phyloP scores from a whole-genome alignment of 1,284 basidiomycete species.

The Rhizopogon parksii region DNA sequence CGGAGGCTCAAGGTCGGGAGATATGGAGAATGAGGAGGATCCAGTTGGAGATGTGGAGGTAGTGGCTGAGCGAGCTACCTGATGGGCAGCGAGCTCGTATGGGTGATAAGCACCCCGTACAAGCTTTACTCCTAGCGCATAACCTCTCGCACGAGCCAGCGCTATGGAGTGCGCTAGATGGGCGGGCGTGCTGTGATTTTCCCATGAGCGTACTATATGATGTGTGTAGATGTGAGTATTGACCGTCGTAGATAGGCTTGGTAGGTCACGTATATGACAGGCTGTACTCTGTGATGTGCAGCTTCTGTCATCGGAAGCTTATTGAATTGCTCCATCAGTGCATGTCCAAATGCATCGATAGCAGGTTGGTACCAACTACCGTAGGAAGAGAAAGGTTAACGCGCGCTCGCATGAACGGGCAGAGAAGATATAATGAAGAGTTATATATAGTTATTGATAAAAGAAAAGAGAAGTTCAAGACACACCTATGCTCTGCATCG shows the following conservation, averaged over 20 bases:
- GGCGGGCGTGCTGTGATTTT: conserved; percentile 46
- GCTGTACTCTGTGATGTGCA: conserved; percentile 36
- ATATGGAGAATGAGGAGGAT: conserved; percentile 34
- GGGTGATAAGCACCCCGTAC: conserved; percentile 93
- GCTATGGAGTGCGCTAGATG: conserved; percentile 62
- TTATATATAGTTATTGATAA: background rate
- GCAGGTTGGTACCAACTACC: conserved; percentile 77
- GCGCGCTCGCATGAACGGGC: no score
- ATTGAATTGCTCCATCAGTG: conserved; percentile 75
- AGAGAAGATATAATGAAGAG: background rate
- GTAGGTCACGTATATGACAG: conserved; percentile 74
- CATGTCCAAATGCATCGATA: conserved; percentile 71
- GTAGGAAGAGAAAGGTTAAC: background rate
- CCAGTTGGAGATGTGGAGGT: conserved; percentile 15
- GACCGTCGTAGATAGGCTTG: conserved; percentile 79
- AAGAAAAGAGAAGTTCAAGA: conserved; percentile 5
- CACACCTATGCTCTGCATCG: conserved; percentile 76
- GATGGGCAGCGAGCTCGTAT: conserved; percentile 58
- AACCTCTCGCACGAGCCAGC: conserved; percentile 66
- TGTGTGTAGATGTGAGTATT: conserved; percentile 10
- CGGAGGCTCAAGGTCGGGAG: conserved; percentile 52
- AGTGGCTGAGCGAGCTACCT: conserved; percentile 14
- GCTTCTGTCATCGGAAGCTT: conserved; percentile 25
- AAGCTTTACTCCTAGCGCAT: conserved; percentile 87
- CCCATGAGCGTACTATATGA: conserved; percentile 2